Evolutionary conservation across 768 basidiomycete species (phyloP).

Genomic region (Amanita pseudoporphyria): DNA sequence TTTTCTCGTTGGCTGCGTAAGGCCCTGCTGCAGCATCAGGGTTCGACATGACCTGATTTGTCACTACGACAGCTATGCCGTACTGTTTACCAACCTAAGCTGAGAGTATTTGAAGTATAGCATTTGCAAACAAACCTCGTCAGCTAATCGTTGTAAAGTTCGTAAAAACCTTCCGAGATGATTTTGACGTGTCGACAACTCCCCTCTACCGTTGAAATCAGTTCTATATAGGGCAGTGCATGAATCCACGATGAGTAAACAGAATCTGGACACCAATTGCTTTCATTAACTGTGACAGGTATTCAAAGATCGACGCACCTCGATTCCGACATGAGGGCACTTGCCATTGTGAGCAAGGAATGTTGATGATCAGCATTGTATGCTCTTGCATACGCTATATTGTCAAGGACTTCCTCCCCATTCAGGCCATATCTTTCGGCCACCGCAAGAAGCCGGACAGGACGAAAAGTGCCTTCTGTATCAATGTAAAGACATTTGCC

Average conservation of each 20-base stretch:
- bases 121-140: slow-evolving; percentile 54
- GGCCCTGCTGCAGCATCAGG: slow-evolving; percentile 91
- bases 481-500: slow-evolving; percentile 99
- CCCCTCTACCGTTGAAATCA: slow-evolving; percentile 92
- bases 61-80: slow-evolving; percentile 94
- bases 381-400: slow-evolving; percentile 95
- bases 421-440: slow-evolving; percentile 96
- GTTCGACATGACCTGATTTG: slow-evolving; percentile 99
- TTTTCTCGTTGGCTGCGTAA: slow-evolving; percentile 87
- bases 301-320: slow-evolving; percentile 43
- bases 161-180: slow-evolving; percentile 95
- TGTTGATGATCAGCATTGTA: slow-evolving; percentile 99
- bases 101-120: not conserved
- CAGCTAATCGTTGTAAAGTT: slow-evolving; percentile 86
- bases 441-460: slow-evolving; percentile 86
- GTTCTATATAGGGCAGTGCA: slow-evolving; percentile 93
- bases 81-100: slow-evolving; percentile 44
- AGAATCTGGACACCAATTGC: slow-evolving; percentile 54
- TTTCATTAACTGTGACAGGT: not conserved
- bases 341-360: slow-evolving; percentile 79
- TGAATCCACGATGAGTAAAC: slow-evolving; percentile 92
- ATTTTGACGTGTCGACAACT: slow-evolving; percentile 89
- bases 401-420: slow-evolving; percentile 96
- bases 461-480: slow-evolving; percentile 98
- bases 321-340: slow-evolving; percentile 99